These are phyloP conservation scores for Ceratobasidium sp. DNA, from an alignment of 1,284 basidiomycete genomes.

Conservation along the genomic window DNA sequence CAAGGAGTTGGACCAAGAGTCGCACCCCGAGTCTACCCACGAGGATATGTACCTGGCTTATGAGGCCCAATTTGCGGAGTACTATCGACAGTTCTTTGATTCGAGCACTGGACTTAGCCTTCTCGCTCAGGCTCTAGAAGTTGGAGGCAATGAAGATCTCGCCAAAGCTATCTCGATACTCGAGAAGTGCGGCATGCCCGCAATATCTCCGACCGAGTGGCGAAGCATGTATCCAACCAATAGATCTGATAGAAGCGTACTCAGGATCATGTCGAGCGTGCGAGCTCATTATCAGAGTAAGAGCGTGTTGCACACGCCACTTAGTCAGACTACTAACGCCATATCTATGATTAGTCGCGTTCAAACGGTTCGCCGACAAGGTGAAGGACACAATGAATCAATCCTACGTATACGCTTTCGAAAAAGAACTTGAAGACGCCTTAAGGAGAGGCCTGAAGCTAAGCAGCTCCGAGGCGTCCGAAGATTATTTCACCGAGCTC, in stretches of 20 bases:
- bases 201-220: not conserved
- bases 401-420: not conserved
- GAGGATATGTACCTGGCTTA: slow-evolving; percentile 1
- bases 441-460: not conserved
- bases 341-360: not conserved
- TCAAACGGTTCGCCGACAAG: slow-evolving; percentile 15
- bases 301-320: not conserved
- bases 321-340: no score
- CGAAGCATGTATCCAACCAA: not conserved
- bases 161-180: not conserved
- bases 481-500: not conserved
- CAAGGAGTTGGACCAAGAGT: not conserved
- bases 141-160: not conserved
- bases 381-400: slow-evolving; percentile 11
- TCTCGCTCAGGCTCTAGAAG: not conserved
- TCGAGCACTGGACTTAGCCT: not conserved
- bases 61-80: slow-evolving; percentile 1
- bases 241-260: not conserved
- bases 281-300: slow-evolving; percentile 22
- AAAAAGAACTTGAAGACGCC: not conserved
- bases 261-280: slow-evolving; percentile 21
- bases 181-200: not conserved
- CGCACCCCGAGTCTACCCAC: not conserved
- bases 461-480: not conserved
- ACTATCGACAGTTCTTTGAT: slow-evolving; percentile 9